Conservation (phyloP, 805 yeast species). For the Candida argentea region DNA sequence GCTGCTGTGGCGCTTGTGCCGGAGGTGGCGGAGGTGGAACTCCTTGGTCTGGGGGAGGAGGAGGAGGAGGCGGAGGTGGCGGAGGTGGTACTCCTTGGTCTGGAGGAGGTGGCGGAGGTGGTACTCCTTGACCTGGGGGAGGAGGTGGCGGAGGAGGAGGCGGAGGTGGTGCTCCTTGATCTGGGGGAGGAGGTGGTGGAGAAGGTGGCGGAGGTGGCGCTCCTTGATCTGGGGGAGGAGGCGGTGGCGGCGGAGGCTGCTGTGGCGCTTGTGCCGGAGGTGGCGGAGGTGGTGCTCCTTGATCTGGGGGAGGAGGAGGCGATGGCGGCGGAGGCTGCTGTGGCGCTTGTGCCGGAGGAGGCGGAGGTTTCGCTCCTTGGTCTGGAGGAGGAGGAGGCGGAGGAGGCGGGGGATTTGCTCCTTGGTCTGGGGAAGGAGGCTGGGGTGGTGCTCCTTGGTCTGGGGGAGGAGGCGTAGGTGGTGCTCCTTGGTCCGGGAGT, state of each 20-base stretch:
- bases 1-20: conserved; percentile 3
- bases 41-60: conserved; percentile 8
- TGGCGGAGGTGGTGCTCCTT: no score
- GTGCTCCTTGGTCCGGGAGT: no score
- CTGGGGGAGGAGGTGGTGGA: conserved; percentile 1
- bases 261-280: neutral
- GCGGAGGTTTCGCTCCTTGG: conserved; percentile 3
- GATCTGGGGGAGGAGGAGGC: conserved; percentile 7
- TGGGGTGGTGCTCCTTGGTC: no score
- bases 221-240: conserved; percentile 1
- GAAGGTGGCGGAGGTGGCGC: conserved; percentile 2
- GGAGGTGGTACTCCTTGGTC: conserved; percentile 1
- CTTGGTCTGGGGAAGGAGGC: conserved; percentile 8
- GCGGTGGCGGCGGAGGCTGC: neutral
- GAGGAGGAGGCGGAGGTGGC: conserved; percentile 2
- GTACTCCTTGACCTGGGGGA: neutral
- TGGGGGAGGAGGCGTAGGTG: no score
- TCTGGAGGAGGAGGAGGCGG: conserved; percentile 5
- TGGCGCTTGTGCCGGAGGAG: neutral
- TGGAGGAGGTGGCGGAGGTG: conserved; percentile 1
- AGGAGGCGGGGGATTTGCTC: conserved; percentile 6
- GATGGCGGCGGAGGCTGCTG: neutral
- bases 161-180: conserved; percentile 1
- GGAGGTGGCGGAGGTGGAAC: conserved; percentile 5
- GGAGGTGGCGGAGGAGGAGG: conserved; percentile 1